These are phyloP conservation scores for Leccinum sublutescens DNA, from an alignment of 768 basidiomycete species.

Conservation along the genomic window DNA sequence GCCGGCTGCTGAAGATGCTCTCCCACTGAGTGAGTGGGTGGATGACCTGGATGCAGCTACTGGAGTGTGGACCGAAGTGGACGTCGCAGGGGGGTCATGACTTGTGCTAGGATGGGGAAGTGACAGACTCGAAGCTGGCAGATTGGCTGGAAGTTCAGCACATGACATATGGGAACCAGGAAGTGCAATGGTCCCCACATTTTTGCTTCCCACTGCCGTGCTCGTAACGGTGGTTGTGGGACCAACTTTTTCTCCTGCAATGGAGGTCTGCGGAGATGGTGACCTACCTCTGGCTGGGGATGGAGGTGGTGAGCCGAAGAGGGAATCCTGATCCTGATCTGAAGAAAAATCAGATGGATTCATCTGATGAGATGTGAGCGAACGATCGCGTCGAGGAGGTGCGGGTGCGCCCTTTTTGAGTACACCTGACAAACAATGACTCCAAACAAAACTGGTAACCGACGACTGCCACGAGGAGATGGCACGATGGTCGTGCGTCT, in stretches of 20 bases:
- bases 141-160: constrained; percentile 84
- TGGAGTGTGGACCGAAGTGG: constrained; percentile 1
- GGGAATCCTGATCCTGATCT: constrained; percentile 58
- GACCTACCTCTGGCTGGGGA: constrained; percentile 76
- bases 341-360: constrained; percentile 2
- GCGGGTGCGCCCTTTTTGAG: background rate
- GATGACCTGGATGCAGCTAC: constrained; percentile 12
- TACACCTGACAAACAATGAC: constrained; percentile 11
- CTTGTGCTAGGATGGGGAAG: constrained; percentile 11
- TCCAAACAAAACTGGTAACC: constrained; percentile 8
- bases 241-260: constrained; percentile 15
- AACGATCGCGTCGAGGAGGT: background rate
- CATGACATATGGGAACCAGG: constrained; percentile 82
- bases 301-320: constrained; percentile 79
- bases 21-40: constrained; percentile 9
- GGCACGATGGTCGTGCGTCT: too few species aligned
- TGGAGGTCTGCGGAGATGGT: constrained; percentile 48
- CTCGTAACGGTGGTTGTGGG: constrained; percentile 27
- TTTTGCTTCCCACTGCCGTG: constrained; percentile 32
- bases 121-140: constrained; percentile 64
- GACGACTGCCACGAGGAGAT: too few species aligned
- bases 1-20: constrained; percentile 9
- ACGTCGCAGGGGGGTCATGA: constrained; percentile 29
- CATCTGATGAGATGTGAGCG: constrained; percentile 13
- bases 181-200: constrained; percentile 98